phyloP scores from a whole-genome alignment of 305 asterid genomes.

The Plantago rigida region DNA sequence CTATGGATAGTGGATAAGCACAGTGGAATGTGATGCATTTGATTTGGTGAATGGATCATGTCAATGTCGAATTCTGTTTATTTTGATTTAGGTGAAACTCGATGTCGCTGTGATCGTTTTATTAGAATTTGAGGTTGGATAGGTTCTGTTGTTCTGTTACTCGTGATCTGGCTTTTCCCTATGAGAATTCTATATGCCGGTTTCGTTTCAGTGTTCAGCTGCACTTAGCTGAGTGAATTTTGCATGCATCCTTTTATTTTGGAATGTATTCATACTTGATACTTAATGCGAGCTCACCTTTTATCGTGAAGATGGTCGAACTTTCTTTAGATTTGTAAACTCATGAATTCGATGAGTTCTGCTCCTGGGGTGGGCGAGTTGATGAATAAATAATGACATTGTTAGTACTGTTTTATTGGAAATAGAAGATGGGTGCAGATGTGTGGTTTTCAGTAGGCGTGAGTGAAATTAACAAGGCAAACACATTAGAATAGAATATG shows the following conservation, averaged over 20 bases:
- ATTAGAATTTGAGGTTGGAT: not conserved
- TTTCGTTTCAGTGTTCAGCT: not conserved
- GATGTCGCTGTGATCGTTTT: not conserved
- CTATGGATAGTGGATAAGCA: not conserved
- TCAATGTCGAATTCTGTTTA: conserved; percentile 9
- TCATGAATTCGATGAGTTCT: too few species aligned
- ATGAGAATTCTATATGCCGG: not conserved
- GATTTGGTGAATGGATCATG: conserved; percentile 7
- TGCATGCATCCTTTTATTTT: not conserved
- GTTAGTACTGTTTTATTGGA: too few species aligned
- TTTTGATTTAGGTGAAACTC: conserved; percentile 6
- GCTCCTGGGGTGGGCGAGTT: too few species aligned
- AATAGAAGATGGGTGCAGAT: too few species aligned
- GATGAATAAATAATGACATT: too few species aligned
- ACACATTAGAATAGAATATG: too few species aligned
- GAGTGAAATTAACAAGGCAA: too few species aligned
- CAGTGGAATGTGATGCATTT: conserved; percentile 13
- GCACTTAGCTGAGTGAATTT: not conserved
- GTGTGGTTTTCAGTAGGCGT: too few species aligned
- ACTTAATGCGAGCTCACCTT: too few species aligned
- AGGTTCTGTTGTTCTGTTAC: not conserved
- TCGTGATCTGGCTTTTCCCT: not conserved
- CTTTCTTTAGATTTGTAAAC: too few species aligned
- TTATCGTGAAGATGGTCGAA: too few species aligned
- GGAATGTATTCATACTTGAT: too few species aligned